Evolutionary conservation across 805 yeast species (phyloP).

Genomic region (Crinitomyces ghanaensis): DNA sequence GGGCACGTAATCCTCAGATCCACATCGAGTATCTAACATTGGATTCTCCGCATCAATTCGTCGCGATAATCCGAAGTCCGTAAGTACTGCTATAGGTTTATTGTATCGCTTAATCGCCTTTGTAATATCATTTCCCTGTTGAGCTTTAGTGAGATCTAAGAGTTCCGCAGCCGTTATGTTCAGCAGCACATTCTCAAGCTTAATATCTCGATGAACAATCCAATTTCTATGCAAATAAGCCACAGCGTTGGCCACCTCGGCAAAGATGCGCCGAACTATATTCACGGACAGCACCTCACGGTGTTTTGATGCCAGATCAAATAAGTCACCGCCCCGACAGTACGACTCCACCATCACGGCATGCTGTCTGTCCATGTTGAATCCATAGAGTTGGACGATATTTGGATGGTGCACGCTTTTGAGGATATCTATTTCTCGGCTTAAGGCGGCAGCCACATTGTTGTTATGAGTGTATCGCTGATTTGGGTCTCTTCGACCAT

Average conservation of each 20-base stretch:
- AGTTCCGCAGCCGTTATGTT: slow-evolving; percentile 29
- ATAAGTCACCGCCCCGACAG: slow-evolving; percentile 78
- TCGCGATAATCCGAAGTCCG: slow-evolving; percentile 87
- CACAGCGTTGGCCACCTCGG: slow-evolving; percentile 61
- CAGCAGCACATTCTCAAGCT: slow-evolving; percentile 54
- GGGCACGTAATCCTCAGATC: slow-evolving; percentile 92
- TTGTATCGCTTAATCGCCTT: slow-evolving; percentile 10
- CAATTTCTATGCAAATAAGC: slow-evolving; percentile 54
- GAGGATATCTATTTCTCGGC: slow-evolving; percentile 67
- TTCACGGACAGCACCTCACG: slow-evolving; percentile 35
- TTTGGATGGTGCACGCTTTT: slow-evolving; percentile 50
- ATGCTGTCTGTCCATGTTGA: slow-evolving; percentile 28
- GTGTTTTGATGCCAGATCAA: slow-evolving; percentile 43
- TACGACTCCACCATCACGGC: slow-evolving; percentile 56
- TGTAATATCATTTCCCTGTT: too few relatives aligned
- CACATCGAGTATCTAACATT: slow-evolving; percentile 76
- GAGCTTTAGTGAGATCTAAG: slow-evolving; percentile 14
- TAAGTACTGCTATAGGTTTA: slow-evolving; percentile 42
- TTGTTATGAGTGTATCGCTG: too few relatives aligned
- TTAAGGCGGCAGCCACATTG: too few relatives aligned
- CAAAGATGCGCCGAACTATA: slow-evolving; percentile 49
- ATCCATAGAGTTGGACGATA: slow-evolving; percentile 42
- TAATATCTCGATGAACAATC: slow-evolving; percentile 84
- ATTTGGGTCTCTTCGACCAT: slow-evolving; percentile 47
- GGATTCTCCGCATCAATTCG: slow-evolving; percentile 49